Conservation (phyloP, 148 eudicot genomes). For the Vaccinium macrocarpon region DNA sequence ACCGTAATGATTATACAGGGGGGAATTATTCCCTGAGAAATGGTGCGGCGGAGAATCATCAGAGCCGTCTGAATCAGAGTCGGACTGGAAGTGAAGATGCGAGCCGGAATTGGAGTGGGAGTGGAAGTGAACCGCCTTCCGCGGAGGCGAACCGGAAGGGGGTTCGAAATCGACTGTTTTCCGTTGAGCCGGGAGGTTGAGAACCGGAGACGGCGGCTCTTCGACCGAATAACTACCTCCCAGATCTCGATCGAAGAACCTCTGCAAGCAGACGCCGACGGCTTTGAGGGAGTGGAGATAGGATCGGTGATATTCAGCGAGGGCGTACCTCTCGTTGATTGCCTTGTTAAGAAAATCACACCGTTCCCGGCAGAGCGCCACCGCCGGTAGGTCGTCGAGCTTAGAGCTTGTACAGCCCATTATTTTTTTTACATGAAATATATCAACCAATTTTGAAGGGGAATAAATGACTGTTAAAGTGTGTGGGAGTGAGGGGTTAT, state of each 20-base stretch:
- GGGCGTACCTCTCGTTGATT: slow-evolving; percentile 51
- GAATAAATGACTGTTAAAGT: slow-evolving; percentile 6
- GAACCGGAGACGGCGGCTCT: slow-evolving; percentile 36
- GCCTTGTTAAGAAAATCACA: slow-evolving; percentile 54
- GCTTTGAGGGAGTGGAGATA: slow-evolving; percentile 56
- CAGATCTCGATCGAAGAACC: slow-evolving; percentile 39
- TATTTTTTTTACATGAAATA: slow-evolving; percentile 13
- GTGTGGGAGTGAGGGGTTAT: neutral
- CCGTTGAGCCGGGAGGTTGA: slow-evolving; percentile 31
- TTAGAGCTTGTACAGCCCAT: slow-evolving; percentile 93
- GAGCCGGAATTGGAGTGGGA: slow-evolving; percentile 43
- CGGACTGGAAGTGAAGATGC: slow-evolving; percentile 62
- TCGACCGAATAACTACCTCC: neutral
- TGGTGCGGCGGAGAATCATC: slow-evolving; percentile 33
- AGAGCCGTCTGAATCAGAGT: slow-evolving; percentile 32
- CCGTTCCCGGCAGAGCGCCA: slow-evolving; percentile 63
- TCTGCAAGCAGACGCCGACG: slow-evolving; percentile 54
- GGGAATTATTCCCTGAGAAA: slow-evolving; percentile 22
- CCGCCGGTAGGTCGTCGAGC: slow-evolving; percentile 80
- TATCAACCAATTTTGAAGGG: neutral
- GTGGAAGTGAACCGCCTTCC: slow-evolving; percentile 22
- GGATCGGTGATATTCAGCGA: slow-evolving; percentile 67
- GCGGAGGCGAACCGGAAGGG: slow-evolving; percentile 5
- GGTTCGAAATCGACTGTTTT: slow-evolving; percentile 32
- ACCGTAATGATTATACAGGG: slow-evolving; percentile 22